Evolutionary conservation across 768 basidiomycete genomes (phyloP).

Genomic region (Leccinum obscurum): DNA sequence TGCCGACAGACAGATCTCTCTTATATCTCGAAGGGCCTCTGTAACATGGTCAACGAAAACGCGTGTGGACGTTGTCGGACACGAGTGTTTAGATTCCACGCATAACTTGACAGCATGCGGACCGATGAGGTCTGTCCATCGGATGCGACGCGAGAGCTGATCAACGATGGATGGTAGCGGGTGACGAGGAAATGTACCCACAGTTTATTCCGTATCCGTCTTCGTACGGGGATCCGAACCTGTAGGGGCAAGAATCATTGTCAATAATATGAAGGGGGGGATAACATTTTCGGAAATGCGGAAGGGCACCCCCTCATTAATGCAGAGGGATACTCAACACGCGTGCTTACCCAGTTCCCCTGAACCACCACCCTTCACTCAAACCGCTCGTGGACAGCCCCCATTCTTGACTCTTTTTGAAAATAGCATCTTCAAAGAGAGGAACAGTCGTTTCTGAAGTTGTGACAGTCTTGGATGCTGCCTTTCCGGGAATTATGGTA

Average conservation of each 20-base stretch:
- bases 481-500: not conserved
- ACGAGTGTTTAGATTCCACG: conserved; percentile 85
- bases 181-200: conserved; percentile 36
- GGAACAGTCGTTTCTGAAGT: conserved; percentile 15
- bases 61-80: conserved; percentile 66
- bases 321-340: not conserved
- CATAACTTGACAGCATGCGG: conserved; percentile 85
- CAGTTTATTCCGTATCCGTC: conserved; percentile 97
- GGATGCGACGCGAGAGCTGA: not conserved
- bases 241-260: conserved; percentile 22
- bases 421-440: conserved; percentile 79
- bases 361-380: conserved; percentile 82
- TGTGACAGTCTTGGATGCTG: not conserved
- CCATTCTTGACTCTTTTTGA: conserved; percentile 77
- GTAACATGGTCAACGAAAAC: conserved; percentile 61
- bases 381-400: conserved; percentile 88
- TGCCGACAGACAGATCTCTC: conserved; percentile 42
- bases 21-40: conserved; percentile 71
- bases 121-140: conserved; percentile 70
- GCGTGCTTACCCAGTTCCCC: conserved; percentile 72
- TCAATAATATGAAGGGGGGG: conserved; percentile 3
- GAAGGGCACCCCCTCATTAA: not conserved
- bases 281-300: not conserved
- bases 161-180: not conserved
- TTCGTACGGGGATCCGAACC: conserved; percentile 76